These are phyloP conservation scores for Boletus edulis DNA, from an alignment of 768 basidiomycete genomes.

Conservation along the genomic window DNA sequence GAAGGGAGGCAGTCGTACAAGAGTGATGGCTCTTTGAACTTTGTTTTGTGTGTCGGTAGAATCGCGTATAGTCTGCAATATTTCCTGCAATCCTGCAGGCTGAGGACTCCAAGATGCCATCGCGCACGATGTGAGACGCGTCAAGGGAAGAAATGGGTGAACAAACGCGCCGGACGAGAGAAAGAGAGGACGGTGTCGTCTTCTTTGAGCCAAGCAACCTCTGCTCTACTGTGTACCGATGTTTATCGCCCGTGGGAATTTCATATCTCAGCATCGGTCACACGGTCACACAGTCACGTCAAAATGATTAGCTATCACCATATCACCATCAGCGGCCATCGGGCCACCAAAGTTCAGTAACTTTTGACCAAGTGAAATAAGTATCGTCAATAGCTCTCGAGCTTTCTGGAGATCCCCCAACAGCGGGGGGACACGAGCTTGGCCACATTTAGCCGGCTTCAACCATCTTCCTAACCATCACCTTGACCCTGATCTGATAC, in stretches of 20 bases:
- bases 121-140: slow-evolving; percentile 36
- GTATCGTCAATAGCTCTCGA: no score
- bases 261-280: slow-evolving; percentile 33
- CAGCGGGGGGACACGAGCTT: no score
- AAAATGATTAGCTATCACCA: no score
- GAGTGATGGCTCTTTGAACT: slow-evolving; percentile 76
- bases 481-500: not conserved
- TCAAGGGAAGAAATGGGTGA: slow-evolving; percentile 13
- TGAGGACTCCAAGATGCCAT: slow-evolving; percentile 83
- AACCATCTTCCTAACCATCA: no score
- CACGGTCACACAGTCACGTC: slow-evolving; percentile 22
- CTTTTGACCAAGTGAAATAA: no score
- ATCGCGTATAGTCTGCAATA: slow-evolving; percentile 87
- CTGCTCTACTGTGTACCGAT: slow-evolving; percentile 30
- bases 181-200: slow-evolving; percentile 15
- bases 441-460: no score
- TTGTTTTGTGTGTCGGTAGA: slow-evolving; percentile 79
- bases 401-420: no score
- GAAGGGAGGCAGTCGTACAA: slow-evolving; percentile 47
- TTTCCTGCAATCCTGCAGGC: slow-evolving; percentile 84
- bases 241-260: slow-evolving; percentile 36
- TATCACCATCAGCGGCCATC: no score
- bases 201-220: slow-evolving; percentile 11
- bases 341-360: no score
- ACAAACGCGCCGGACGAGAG: slow-evolving; percentile 33